These are phyloP conservation scores for Venturia aucupariae DNA, from an alignment of 2,329 filamentous ascomycete genomes.

Conservation along the genomic window DNA sequence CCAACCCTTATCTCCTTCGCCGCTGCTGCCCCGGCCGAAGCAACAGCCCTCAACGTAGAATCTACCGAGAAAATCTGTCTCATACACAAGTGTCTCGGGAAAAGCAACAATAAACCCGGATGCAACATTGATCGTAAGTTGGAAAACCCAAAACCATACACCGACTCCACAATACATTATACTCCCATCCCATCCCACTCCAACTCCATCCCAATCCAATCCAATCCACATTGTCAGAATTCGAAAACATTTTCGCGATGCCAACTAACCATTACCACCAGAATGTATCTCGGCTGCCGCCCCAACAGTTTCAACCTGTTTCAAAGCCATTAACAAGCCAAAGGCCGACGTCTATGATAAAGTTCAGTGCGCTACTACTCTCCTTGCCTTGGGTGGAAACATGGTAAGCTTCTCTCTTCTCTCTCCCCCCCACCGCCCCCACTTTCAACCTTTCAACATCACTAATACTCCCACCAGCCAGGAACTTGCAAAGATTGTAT, in stretches of 20 bases:
- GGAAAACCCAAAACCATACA: no score
- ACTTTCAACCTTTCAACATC: no score
- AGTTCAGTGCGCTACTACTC: background rate
- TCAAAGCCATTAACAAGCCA: background rate
- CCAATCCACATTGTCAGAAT: no score
- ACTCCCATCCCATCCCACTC: no score
- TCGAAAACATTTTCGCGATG: no score
- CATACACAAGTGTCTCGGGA: background rate
- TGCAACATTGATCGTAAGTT: constrained; percentile 2
- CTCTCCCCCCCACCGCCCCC: no score
- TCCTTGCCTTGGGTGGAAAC: background rate
- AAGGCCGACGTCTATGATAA: background rate
- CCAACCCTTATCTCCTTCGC: background rate
- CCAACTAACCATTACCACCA: background rate
- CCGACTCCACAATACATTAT: no score
- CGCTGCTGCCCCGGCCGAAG: background rate
- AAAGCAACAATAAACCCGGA: background rate
- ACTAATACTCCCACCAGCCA: background rate
- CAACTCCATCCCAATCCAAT: no score
- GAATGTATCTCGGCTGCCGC: background rate
- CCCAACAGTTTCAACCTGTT: background rate
- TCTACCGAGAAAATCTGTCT: background rate
- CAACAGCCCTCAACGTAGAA: no score
- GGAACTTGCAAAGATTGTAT: background rate
- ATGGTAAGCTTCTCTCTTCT: background rate